Base-by-base conservation (phyloP, 306 rosid species). In the Hippophae gyantsensis region DNA sequence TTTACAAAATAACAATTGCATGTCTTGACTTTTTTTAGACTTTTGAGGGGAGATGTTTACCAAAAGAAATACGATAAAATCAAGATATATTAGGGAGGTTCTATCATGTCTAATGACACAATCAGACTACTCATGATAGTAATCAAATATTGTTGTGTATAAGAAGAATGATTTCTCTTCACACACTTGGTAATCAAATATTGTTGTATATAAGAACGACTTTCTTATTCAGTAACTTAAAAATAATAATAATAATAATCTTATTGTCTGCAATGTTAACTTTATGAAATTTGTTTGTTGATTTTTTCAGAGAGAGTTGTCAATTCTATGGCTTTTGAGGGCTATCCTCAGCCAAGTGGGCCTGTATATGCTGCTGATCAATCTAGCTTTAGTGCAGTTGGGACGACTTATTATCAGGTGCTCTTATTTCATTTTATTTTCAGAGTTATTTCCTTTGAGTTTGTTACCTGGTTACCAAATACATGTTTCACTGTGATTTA, bases 391-490 rank as follows among this genome's bases (percentile, higher is more conserved):
- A 74, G 72, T n/a, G 25, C 43, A 9, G 54, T 54, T 54, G 75
- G 52, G 42, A 47, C 57, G 48, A n/a, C 74, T 32, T 81, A 80
- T 69, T 76, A 84, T 73, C 97, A 78, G 97, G 99, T 86, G 60
- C 23, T 64, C 58, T 69, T 65, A 40, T 32, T 63, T 46, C 32
- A 23, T 59, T 3, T 38, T 57, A 0, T 69, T 55, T 66, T 59
- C 65, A 32, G 38, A 32, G 48, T 10, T 6, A 52, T 5, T 50
- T 61, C 43, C 40, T 53, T 32, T 9, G 13, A 7, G 10, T 14
- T 38, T 60, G 57, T 64, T 61, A 43, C 27, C 48, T 26, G 47
- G 25, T 46, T 48, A 25, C 41, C 6, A 11, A 47, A 40, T 43
- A 56, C 42, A 32, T 14, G 13, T 50, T 43, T 32, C 38, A 32